Conservation (phyloP, 2,329 filamentous ascomycete genomes). For the Epichloe gansuensis region DNA sequence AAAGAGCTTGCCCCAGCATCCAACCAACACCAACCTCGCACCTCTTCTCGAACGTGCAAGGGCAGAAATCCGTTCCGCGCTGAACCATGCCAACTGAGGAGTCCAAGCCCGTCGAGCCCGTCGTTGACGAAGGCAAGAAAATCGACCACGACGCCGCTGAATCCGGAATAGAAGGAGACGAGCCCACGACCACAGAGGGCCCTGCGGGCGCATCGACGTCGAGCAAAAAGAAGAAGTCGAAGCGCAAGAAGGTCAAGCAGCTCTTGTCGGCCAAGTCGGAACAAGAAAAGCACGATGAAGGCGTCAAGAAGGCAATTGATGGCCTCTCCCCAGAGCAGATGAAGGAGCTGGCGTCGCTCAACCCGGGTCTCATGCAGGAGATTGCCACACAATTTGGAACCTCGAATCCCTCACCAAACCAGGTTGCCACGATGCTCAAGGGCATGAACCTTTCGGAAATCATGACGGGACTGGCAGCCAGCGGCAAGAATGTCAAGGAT, state of each 20-base stretch:
- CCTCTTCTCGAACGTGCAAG: background rate
- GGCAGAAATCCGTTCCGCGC: background rate
- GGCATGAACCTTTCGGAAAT: slow-evolving; percentile 58
- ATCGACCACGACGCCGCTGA: slow-evolving; percentile 27
- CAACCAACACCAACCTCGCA: background rate
- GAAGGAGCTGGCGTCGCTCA: slow-evolving; percentile 55
- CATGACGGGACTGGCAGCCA: slow-evolving; percentile 62
- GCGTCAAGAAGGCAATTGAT: slow-evolving; percentile 37
- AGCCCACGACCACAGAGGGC: slow-evolving; percentile 25
- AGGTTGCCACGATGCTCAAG: slow-evolving; percentile 42
- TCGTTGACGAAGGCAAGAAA: slow-evolving; percentile 36
- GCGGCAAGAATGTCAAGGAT: slow-evolving; percentile 84
- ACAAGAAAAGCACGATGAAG: slow-evolving; percentile 23
- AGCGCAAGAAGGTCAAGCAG: slow-evolving; percentile 48
- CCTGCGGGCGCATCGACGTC: slow-evolving; percentile 13
- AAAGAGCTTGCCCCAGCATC: background rate
- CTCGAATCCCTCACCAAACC: slow-evolving; percentile 25
- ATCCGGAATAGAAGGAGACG: slow-evolving; percentile 36
- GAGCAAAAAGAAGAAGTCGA: slow-evolving; percentile 42
- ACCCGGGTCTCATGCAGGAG: slow-evolving; percentile 60
- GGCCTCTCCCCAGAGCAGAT: slow-evolving; percentile 45
- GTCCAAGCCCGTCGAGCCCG: slow-evolving; percentile 48
- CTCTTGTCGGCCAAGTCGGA: slow-evolving; percentile 25
- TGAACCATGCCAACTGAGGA: slow-evolving; percentile 40
- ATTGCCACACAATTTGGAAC: slow-evolving; percentile 23